Evolutionary conservation across 306 rosid species (phyloP), one percentile per base, ranked within the genome.

Genomic region (Glycyrrhiza uralensis): DNA sequence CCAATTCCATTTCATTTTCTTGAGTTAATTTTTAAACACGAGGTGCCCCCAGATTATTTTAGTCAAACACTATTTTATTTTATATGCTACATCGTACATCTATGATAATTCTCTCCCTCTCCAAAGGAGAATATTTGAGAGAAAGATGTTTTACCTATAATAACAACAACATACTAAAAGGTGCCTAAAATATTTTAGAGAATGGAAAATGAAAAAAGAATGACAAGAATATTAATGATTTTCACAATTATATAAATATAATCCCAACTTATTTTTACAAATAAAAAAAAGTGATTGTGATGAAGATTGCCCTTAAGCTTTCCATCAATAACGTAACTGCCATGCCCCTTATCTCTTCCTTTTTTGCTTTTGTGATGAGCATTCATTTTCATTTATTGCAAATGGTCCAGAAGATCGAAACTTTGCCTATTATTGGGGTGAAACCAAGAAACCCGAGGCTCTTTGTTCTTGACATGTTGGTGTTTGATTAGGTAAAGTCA

Each of bases 1-100:
- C 10, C 55, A 30, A 41, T 61, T 52, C 39, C 19, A 11, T 52
- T 52, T 0, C 15, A 1, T 57, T 35, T 24, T 10, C 51, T 74
- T 47, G 10, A 29, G 13, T 29, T 6, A 30, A 42, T 41, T 77
- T 86, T 83, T 76, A 63, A 66, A 72, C 24, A 64, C 41, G 7
- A 24, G 49, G 20, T 24, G 54, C 71, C 19, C 50, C 46, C 6
- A n/a, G 8, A 38, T 78, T 85, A 75, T 70, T 89, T 84, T 76
- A 81, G 89, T 87, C 92, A 82, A 87, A 87, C 89, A 59, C 76
- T 87, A 84, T 55, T 82, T 77, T 87, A 80, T 75, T 77, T 55
- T 72, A 81, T 80, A 70, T 75, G 46, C 76, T 9, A 63, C 69
- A 71, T 69, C 83, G 82, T 72, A 83, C 86, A 49, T 52, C 79